Evolutionary conservation across 2,329 filamentous ascomycete genomes (phyloP), one percentile per base, ranked within the genome.

Genomic region (Ophiosphaerella korrae): DNA sequence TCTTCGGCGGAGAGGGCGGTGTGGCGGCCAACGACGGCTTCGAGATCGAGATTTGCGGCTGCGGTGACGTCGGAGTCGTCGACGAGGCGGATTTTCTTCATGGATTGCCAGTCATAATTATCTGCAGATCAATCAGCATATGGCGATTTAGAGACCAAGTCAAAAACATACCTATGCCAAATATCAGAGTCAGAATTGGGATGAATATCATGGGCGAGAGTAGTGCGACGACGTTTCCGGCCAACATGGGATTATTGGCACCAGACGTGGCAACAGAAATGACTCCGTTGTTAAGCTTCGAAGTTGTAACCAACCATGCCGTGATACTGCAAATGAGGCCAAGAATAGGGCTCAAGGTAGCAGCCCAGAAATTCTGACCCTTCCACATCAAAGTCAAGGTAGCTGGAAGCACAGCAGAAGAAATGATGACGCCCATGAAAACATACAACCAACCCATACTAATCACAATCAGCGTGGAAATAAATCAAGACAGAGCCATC

Each of bases 401-500:
- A 0, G 90, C 89, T 0, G 92, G 92, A 8, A 96, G 81, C 1
- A 95, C 90, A 1, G 90, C 92, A 0, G 88, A 85, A 0, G 88
- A 92, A 65, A 96, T 94, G 63, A 96, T 90, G 41, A 92, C 88
- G 5, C 92, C 92, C 92, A 96, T 96, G 68, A 96, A 83, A 1
- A 96, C 78, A 67, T 94, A 95, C 1, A 95, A 79, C 66, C 92
- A 95, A 7, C 91, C 91, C 89, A 96, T 94, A 42, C 62, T 63
- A 47, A 2, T 7, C 34, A 11, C 7, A 9, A 16, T 52, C 32
- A 48, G 44, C 16, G 26, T 36, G 21, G 5, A 24, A 13, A 14
- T 9, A 7, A n/a, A 36, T 26, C 4, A 37, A 24, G 3, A 13
- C 5, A 6, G 5, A 13, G 36, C 14, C 2, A 26, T 14, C 45